Conservation (phyloP, 1,284 basidiomycete genomes). For the Cryptococcus sp. region DNA sequence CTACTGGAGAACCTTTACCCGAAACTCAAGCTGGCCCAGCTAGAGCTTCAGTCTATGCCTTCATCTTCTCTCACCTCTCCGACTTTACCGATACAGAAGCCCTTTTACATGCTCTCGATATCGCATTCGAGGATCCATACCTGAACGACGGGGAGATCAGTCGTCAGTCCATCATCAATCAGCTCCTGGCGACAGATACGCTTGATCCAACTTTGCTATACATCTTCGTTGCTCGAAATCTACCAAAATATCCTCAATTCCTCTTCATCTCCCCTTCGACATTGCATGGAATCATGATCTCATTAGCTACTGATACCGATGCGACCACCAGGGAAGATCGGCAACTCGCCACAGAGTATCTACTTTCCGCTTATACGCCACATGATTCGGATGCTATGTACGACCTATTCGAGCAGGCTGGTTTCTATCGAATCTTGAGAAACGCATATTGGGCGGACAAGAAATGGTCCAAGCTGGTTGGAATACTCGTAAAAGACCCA, state of each 20-base stretch:
- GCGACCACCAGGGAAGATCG: constrained; percentile 79
- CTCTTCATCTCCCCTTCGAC: constrained; percentile 65
- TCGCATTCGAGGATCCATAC: constrained; percentile 90
- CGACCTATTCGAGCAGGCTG: constrained; percentile 69
- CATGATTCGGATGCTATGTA: constrained; percentile 67
- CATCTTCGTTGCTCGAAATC: constrained; percentile 94
- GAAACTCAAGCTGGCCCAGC: constrained; percentile 63
- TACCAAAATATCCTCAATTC: constrained; percentile 94
- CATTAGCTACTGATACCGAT: constrained; percentile 70
- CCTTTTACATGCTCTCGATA: constrained; percentile 87
- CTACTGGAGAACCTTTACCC: constrained; percentile 68
- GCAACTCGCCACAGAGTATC: constrained; percentile 88
- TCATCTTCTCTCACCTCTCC: constrained; percentile 79
- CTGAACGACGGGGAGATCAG: constrained; percentile 68
- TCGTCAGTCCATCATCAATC: constrained; percentile 77
- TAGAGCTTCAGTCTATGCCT: constrained; percentile 67
- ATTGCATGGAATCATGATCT: constrained; percentile 70
- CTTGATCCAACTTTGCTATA: constrained; percentile 67
- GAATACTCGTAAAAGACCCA: constrained; percentile 71
- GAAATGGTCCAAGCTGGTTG: constrained; percentile 69
- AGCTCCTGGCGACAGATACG: constrained; percentile 68
- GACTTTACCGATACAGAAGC: constrained; percentile 84
- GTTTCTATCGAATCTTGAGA: constrained; percentile 86
- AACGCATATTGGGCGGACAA: constrained; percentile 70
- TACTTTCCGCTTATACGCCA: constrained; percentile 88